Evolutionary conservation across 441 rosid species (phyloP).

Genomic region (Aquilaria agallochum): DNA sequence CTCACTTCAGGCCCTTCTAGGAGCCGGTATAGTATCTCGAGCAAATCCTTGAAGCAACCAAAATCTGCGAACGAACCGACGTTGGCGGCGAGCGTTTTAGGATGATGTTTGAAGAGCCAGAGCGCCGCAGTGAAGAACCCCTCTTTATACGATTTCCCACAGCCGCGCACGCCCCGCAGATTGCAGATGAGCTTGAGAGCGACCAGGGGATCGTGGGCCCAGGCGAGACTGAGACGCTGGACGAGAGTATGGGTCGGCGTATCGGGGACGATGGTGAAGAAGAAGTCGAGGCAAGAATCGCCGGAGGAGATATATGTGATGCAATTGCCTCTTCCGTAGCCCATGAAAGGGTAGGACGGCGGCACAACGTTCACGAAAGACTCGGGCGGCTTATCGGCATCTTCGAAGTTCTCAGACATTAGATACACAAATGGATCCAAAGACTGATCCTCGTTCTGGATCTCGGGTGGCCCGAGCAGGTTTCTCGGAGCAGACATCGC

Average conservation of each 20-base stretch:
- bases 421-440: conserved; percentile 33
- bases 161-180: conserved; percentile 12
- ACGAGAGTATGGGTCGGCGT: conserved; percentile 1
- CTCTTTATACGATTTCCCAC: conserved; percentile 12
- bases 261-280: conserved; percentile 18
- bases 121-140: conserved; percentile 8
- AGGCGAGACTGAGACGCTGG: conserved; percentile 8
- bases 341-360: too few species aligned
- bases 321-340: too few species aligned
- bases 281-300: conserved; percentile 22
- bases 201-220: conserved; percentile 8
- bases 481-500: conserved; percentile 12
- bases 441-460: conserved; percentile 12
- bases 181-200: conserved; percentile 11
- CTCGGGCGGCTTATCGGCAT: not conserved
- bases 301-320: not conserved
- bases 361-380: too few species aligned
- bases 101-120: conserved; percentile 11
- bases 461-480: conserved; percentile 48
- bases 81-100: conserved; percentile 11
- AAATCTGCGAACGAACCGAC: conserved; percentile 5
- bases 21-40: conserved; percentile 13
- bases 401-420: conserved; percentile 37
- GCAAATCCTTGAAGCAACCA: conserved; percentile 17
- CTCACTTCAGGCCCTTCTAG: conserved; percentile 2